These are phyloP conservation scores for Aspergillus homomorphus DNA, from an alignment of 495 filamentous ascomycete genomes.

Conservation along the genomic window DNA sequence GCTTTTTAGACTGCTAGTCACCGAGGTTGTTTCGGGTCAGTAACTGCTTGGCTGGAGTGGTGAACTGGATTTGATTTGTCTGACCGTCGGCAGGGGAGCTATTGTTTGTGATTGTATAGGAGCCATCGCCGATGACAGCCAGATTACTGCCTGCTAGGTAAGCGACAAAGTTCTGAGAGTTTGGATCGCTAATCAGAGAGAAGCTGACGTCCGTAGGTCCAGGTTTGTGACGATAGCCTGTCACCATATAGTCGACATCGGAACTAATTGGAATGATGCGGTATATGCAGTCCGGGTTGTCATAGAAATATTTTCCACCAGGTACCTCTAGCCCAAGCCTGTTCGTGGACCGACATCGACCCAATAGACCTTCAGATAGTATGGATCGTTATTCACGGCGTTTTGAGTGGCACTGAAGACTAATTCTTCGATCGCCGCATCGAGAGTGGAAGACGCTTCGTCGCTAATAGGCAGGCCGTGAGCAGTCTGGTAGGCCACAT, in stretches of 20 bases:
- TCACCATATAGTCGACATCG: constrained; percentile 14
- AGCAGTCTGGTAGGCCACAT: constrained; percentile 15
- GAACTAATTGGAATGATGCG: constrained; percentile 18
- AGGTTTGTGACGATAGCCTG: constrained; percentile 9
- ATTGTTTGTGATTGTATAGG: constrained; percentile 19
- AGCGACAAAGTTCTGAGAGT: constrained; percentile 20
- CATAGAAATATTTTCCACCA: constrained; percentile 18
- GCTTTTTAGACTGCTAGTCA: constrained; percentile 12
- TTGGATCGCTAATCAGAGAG: constrained; percentile 19
- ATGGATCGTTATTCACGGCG: constrained; percentile 14
- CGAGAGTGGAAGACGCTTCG: constrained; percentile 17
- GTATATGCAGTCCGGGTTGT: constrained; percentile 21
- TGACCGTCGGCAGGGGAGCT: constrained; percentile 10
- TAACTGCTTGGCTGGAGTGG: constrained; percentile 6
- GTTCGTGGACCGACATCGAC: constrained; percentile 15
- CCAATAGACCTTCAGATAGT: constrained; percentile 16
- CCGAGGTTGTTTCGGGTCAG: constrained; percentile 19
- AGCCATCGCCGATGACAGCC: constrained; percentile 15
- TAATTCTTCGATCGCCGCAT: constrained; percentile 20
- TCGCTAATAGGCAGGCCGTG: constrained; percentile 19
- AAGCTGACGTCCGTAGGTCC: constrained; percentile 17
- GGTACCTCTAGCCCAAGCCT: constrained; percentile 18
- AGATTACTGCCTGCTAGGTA: constrained; percentile 10
- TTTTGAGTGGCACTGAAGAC: constrained; percentile 18
- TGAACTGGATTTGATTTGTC: constrained; percentile 19